phyloP scores from a whole-genome alignment of 108 stramenopile species.

The Nitzschia putrida region DNA sequence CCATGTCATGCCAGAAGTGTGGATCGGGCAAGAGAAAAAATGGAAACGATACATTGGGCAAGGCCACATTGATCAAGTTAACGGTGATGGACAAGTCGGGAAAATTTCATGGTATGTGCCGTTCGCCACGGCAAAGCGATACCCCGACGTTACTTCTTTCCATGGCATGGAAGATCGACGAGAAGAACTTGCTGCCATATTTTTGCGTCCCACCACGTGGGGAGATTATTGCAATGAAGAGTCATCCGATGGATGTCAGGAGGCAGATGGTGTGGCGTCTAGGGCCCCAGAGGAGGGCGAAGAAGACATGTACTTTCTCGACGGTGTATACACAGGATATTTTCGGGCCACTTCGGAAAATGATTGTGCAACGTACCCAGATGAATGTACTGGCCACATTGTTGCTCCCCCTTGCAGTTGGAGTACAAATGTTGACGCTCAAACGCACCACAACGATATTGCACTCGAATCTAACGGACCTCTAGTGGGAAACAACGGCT shows the following conservation, averaged over 20 bases:
- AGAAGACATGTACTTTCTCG: slow-evolving; percentile 28
- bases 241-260: slow-evolving; percentile 22
- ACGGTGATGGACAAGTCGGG: slow-evolving; percentile 25
- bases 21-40: slow-evolving; percentile 30
- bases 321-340: slow-evolving; percentile 17
- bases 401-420: slow-evolving; percentile 16
- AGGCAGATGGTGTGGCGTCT: slow-evolving; percentile 27
- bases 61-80: slow-evolving; percentile 20
- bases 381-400: slow-evolving; percentile 29
- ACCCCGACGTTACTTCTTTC: slow-evolving; percentile 34
- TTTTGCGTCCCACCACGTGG: slow-evolving; percentile 47
- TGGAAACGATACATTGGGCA: background rate
- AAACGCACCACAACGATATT: slow-evolving; percentile 25
- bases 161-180: slow-evolving; percentile 30
- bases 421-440: slow-evolving; percentile 26
- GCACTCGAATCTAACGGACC: slow-evolving; percentile 19
- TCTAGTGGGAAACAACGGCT: slow-evolving; percentile 17
- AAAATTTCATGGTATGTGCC: slow-evolving; percentile 54
- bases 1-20: slow-evolving; percentile 31
- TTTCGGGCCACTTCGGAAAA: slow-evolving; percentile 26
- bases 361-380: slow-evolving; percentile 17
- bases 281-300: slow-evolving; percentile 27
- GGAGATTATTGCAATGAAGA: slow-evolving; percentile 40
- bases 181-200: slow-evolving; percentile 37
- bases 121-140: slow-evolving; percentile 17